phyloP scores from a whole-genome alignment of 176 grass and related monocot genomes.

The Pontederia paniculata region DNA sequence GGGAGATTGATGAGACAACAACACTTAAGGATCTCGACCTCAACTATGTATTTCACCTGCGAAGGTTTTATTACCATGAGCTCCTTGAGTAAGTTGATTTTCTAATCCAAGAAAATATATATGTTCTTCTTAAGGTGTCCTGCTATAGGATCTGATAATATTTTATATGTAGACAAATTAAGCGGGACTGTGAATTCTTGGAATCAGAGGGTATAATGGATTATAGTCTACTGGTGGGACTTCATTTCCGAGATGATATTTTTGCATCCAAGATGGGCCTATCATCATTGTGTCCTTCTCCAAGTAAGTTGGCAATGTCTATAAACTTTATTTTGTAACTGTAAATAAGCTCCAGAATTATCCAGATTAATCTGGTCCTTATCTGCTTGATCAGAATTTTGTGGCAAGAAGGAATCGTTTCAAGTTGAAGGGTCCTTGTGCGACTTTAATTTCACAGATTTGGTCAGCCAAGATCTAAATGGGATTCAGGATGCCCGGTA shows the following conservation, averaged over 20 bases:
- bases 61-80: slow-evolving; percentile 56
- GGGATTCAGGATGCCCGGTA: slow-evolving; percentile 51
- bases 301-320: slow-evolving; percentile 44
- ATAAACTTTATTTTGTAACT: slow-evolving; percentile 6
- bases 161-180: slow-evolving; percentile 48
- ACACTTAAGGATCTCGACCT: slow-evolving; percentile 95
- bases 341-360: slow-evolving; percentile 4
- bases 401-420: slow-evolving; percentile 49
- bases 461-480: slow-evolving; percentile 48
- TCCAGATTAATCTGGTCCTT: slow-evolving; percentile 15
- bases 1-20: slow-evolving; percentile 94
- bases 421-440: slow-evolving; percentile 34
- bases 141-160: slow-evolving; percentile 3
- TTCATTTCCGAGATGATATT: slow-evolving; percentile 64
- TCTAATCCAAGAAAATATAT: background rate
- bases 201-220: slow-evolving; percentile 91
- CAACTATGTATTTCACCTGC: slow-evolving; percentile 84
- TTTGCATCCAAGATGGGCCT: background rate
- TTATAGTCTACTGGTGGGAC: slow-evolving; percentile 86
- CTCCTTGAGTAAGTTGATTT: slow-evolving; percentile 65
- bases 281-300: slow-evolving; percentile 8
- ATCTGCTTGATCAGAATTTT: slow-evolving; percentile 31
- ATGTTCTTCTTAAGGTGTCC: background rate
- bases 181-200: slow-evolving; percentile 77
- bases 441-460: slow-evolving; percentile 40